phyloP scores from a whole-genome alignment of 2,329 filamentous ascomycete genomes.

The Colletotrichum sp. region DNA sequence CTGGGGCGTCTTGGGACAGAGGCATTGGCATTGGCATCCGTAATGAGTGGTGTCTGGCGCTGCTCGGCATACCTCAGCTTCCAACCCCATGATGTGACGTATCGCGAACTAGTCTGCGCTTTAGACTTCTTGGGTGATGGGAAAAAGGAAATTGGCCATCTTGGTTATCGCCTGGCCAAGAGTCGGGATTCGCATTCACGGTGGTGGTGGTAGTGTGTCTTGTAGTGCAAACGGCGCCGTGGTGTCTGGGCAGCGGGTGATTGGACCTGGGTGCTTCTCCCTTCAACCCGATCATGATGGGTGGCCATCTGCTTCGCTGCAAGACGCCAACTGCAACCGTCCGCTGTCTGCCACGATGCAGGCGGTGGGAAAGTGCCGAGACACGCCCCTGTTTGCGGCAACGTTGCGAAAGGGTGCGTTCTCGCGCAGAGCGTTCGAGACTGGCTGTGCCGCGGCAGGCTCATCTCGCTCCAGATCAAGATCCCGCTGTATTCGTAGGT shows the following conservation, averaged over 20 bases:
- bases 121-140: neutral
- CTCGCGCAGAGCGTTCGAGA: neutral
- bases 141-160: neutral
- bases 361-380: neutral
- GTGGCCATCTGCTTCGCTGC: neutral
- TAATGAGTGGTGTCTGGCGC: too few species aligned
- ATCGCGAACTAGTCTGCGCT: neutral
- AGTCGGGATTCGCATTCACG: neutral
- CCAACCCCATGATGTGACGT: neutral
- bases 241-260: neutral
- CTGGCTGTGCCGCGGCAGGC: neutral
- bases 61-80: constrained; percentile 3
- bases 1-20: neutral
- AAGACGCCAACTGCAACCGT: neutral
- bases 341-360: neutral
- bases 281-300: neutral
- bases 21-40: neutral
- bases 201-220: neutral
- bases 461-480: neutral
- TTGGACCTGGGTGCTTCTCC: neutral
- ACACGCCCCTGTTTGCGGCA: neutral
- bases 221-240: neutral
- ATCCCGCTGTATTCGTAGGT: neutral
- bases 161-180: neutral
- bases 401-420: neutral